Evolutionary conservation across 73 alveolate genomes (phyloP), one percentile per base, ranked within the genome.

Genomic region (Paramecium octaurelia): DNA sequence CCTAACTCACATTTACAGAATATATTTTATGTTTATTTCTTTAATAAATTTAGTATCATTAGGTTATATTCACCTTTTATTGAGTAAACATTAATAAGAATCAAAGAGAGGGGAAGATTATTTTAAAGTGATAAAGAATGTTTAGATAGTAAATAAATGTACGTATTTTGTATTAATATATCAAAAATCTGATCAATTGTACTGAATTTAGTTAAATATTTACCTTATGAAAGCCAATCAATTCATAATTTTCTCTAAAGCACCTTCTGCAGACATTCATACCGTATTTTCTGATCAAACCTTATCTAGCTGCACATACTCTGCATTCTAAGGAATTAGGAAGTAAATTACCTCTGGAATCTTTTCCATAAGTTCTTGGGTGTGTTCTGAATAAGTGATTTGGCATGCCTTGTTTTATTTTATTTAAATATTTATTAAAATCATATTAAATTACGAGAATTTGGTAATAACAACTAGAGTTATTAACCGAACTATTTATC

Each of bases 351-450:
- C 91, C 96, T 95, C 98, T 96, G 16, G 99, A 94, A 95, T 97
- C 99, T 93, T 97, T 97, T 90, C 99, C 99, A 96, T 92, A 96
- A 86, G 77, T 93, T 97, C 99, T 96, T 58, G 99, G 99, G 95
- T 98, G 99, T 85, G 99, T 93, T 86, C 97, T 95, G 95, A 94
- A 96, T 86, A 91, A 96, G 80, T 96, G 95, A 92, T 95, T 95
- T 20, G 98, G 98, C 97, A 97, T 97, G 57, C n/a, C 84, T 86
- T 80, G 88, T 59, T 90, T 69, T 90, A 42, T 43, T 80, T 80
- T 80, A 46, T 44, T 44, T 80, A 73, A 73, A 73, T 73, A 73
- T 73, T 73, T 73, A 73, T 73, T 40, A 73, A 73, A 73, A 73
- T 73, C 87, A 36, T 73, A 73, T 64, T 64, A 64, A 64, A 64